These are phyloP conservation scores for Cunninghamia lanceolata DNA, from an alignment of 75 land plant genomes.

Conservation along the genomic window DNA sequence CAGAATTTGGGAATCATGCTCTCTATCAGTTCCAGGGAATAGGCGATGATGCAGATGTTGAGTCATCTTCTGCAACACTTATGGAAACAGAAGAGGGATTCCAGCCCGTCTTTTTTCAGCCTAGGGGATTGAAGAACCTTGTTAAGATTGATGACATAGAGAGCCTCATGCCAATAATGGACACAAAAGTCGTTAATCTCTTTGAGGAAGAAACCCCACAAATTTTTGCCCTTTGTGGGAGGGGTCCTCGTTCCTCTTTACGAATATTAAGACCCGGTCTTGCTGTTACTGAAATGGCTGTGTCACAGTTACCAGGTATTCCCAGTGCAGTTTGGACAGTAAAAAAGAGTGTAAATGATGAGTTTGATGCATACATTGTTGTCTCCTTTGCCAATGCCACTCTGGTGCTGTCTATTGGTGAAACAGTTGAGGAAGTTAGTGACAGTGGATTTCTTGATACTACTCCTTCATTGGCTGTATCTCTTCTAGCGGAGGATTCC, in stretches of 20 bases:
- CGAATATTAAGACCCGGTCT: constrained; percentile 86
- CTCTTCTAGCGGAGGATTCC: constrained; percentile 93
- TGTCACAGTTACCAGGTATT: constrained; percentile 87
- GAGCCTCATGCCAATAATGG: constrained; percentile 96
- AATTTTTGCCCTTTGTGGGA: constrained; percentile 87
- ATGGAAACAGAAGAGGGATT: constrained; percentile 98
- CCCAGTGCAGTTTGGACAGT: constrained; percentile 99
- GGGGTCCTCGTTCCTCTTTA: constrained; percentile 86
- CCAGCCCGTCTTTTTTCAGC: constrained; percentile 91
- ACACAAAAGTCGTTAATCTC: constrained; percentile 85
- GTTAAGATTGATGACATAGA: constrained; percentile 84
- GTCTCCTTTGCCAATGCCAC: constrained; percentile 96
- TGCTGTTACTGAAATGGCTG: constrained; percentile 97
- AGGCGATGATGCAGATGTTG: constrained; percentile 89
- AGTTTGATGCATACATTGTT: constrained; percentile 98
- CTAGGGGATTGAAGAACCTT: constrained; percentile 83
- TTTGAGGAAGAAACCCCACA: constrained; percentile 99
- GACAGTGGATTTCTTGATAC: constrained; percentile 97
- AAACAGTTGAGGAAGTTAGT: constrained; percentile 97
- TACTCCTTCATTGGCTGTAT: constrained; percentile 88
- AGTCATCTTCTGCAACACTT: constrained; percentile 77
- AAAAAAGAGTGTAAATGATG: constrained; percentile 95
- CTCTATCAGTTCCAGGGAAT: constrained; percentile 96
- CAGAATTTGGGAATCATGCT: constrained; percentile 98
- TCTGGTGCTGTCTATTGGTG: constrained; percentile 97